A percentile compares a stretch with the other conserved stretches of the same genome.
Evolutionary conservation across 1,284 basidiomycete species (phyloP).

Genomic region (Hemileccinum hortonii): DNA sequence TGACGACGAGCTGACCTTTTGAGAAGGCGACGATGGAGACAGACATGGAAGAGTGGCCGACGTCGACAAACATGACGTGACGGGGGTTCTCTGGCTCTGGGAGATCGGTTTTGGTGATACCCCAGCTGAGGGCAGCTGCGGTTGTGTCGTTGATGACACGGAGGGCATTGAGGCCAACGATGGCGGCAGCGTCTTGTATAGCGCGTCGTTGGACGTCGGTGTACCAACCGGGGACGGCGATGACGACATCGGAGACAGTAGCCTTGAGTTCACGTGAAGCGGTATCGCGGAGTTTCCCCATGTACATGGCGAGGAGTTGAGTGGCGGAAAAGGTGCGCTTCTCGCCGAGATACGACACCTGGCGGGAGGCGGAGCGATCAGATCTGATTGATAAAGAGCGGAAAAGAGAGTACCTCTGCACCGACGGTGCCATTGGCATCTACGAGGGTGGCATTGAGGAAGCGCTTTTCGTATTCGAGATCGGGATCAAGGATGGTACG

Average conservation of each 20-base stretch:
- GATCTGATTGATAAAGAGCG: constrained; percentile 11
- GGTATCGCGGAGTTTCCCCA: constrained; percentile 86
- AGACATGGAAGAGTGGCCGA: constrained; percentile 88
- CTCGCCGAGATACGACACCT: constrained; percentile 90
- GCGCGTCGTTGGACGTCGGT: constrained; percentile 89
- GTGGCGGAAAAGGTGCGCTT: constrained; percentile 75
- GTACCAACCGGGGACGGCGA: constrained; percentile 94
- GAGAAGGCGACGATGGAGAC: constrained; percentile 86
- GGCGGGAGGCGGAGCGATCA: constrained; percentile 12
- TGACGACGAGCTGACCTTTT: constrained; percentile 87
- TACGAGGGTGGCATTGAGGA: constrained; percentile 79
- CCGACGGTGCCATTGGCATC: constrained; percentile 83
- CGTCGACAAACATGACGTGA: constrained; percentile 88
- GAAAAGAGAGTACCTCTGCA: constrained; percentile 60
- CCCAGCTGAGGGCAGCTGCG: constrained; percentile 90
- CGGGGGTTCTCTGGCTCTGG: constrained; percentile 79
- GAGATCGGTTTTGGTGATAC: constrained; percentile 94
- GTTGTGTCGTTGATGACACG: constrained; percentile 95
- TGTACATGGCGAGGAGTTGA: constrained; percentile 84
- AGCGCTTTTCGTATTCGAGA: constrained; percentile 84
- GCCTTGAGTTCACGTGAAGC: constrained; percentile 81
- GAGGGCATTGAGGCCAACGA: constrained; percentile 85
- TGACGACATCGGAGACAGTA: constrained; percentile 84
- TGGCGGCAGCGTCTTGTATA: constrained; percentile 81
- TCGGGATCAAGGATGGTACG: constrained; percentile 76